Evolutionary conservation across 2,329 filamentous ascomycete genomes (phyloP).

Genomic region (Madurella mycetomatis): DNA sequence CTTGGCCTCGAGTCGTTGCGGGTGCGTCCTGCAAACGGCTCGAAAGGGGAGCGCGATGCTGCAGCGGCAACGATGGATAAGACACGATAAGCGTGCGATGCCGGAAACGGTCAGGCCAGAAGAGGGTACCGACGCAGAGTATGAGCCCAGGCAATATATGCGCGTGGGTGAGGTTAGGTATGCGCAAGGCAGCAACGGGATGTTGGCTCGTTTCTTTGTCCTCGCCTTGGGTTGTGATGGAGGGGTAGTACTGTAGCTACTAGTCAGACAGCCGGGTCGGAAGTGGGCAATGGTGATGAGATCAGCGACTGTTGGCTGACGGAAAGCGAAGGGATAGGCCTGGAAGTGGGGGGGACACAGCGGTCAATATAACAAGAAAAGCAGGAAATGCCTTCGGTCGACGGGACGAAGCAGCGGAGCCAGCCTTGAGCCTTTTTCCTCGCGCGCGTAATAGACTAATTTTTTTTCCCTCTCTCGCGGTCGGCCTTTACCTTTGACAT

Average conservation of each 20-base stretch:
- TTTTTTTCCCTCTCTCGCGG: slow-evolving; percentile 8
- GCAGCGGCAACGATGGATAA: slow-evolving; percentile 10
- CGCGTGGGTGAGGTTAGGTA: neutral
- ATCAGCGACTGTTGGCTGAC: neutral
- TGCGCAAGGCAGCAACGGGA: neutral
- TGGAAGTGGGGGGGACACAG: neutral
- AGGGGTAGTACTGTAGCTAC: neutral
- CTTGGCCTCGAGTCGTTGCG: neutral
- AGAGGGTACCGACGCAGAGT: neutral
- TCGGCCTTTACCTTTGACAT: slow-evolving; percentile 9
- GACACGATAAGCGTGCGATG: neutral
- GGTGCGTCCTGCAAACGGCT: slow-evolving; percentile 10
- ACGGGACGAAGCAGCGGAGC: neutral
- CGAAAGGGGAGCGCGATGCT: slow-evolving; percentile 6
- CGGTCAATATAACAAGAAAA: neutral
- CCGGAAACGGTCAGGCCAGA: neutral
- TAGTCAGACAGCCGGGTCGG: neutral
- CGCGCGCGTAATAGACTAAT: slow-evolving; percentile 7
- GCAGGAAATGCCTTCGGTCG: neutral
- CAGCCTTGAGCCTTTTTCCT: neutral
- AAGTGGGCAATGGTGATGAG: neutral
- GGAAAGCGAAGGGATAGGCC: neutral
- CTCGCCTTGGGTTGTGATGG: neutral
- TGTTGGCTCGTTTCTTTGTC: neutral
- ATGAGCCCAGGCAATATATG: neutral